These are phyloP conservation scores for Candida gorgasii DNA, from an alignment of 805 yeast species.

Conservation along the genomic window DNA sequence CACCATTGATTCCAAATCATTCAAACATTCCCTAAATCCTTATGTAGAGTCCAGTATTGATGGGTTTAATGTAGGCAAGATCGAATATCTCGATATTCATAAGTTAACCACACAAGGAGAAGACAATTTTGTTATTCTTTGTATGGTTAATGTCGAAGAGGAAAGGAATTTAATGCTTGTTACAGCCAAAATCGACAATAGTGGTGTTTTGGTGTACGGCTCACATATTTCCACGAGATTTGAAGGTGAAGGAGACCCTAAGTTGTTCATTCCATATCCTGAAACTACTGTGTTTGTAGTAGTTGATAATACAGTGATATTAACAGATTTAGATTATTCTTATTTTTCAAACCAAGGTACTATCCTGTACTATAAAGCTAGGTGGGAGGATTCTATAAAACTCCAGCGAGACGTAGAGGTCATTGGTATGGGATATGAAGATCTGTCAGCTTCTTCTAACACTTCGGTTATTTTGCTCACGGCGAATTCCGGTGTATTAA, in stretches of 20 bases:
- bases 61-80: conserved; percentile 45
- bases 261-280: conserved; percentile 57
- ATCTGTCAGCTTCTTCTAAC: conserved; percentile 28
- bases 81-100: conserved; percentile 64
- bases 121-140: conserved; percentile 44
- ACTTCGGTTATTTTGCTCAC: conserved; percentile 52
- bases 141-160: conserved; percentile 21
- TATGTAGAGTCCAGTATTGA: conserved; percentile 34
- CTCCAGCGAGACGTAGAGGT: conserved; percentile 55
- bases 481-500: conserved; percentile 59
- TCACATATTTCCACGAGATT: conserved; percentile 62
- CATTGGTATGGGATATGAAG: conserved; percentile 61
- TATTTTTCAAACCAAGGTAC: conserved; percentile 24
- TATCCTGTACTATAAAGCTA: conserved; percentile 37
- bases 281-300: conserved; percentile 61
- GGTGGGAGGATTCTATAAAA: conserved; percentile 81
- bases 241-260: conserved; percentile 17
- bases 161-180: conserved; percentile 43
- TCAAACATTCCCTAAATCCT: conserved; percentile 32
- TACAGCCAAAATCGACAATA: conserved; percentile 51
- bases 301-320: conserved; percentile 58
- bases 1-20: conserved; percentile 26
- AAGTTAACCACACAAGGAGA: conserved; percentile 27
- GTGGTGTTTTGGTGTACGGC: conserved; percentile 58
- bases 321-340: conserved; percentile 57